Evolutionary conservation across 73 alveolate genomes (phyloP), one percentile per base, ranked within the genome.

Genomic region (Stentor coeruleus): DNA sequence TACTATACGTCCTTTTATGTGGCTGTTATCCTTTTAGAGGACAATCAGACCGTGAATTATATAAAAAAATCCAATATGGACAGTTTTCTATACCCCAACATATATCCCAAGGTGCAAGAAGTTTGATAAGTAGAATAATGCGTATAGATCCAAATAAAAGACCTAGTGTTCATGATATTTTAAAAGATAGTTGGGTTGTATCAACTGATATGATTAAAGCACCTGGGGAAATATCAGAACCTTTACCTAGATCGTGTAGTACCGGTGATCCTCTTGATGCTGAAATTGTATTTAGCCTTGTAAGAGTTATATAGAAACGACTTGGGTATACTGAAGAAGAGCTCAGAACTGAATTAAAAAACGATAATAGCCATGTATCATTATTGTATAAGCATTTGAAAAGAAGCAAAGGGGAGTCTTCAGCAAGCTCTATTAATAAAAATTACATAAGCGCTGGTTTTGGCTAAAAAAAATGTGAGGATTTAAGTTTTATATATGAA

Each of bases 11-110:
- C 77, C 86, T 91, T 92, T 60, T 89, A 58, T 89, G 93, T 59
- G 98, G 98, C 42, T 74, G 82, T 72, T 93, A 86, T 59, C 98
- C 98, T 28, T 92, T 92, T 58, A 92, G 91, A 85, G 95, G 95
- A 60, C 37, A 20, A 33, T 20, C 79, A 26, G 79, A 66, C 33
- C n/a, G 33, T 20, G 79, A 66, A 31, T 40, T 66, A 28, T 66
- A 66, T 66, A 66, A 31, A 31, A 66, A 66, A 66, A 66, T 66
- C 36, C 79, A 66, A 33, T 20, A 31, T 20, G 79, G 79, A 31
- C 79, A 66, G 11, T 66, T 66, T 33, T 37, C 37, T 37, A 66
- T 66, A 1, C 79, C 79, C 33, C 39, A 20, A 15, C 79, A 66
- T 66, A 40, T 66, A 3, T 20, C 40, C 33, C 40, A 31, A 31